A percentile compares a stretch with the other conserved stretches of the same genome.
Evolutionary conservation across 176 grass and related monocot species (phyloP).

Genomic region (Musa acuminata): DNA sequence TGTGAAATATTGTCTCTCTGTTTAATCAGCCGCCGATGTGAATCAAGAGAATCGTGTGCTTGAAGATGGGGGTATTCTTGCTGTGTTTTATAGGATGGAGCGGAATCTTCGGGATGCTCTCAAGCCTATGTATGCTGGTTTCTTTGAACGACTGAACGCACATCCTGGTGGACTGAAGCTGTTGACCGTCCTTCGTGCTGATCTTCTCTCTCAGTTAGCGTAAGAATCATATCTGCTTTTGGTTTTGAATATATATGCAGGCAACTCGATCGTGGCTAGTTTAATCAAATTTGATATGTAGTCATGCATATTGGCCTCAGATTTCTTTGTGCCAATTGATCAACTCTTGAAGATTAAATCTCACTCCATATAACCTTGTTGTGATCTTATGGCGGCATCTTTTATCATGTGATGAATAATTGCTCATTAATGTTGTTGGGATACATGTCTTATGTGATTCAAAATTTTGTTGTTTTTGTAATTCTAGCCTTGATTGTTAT

Average conservation of each 20-base stretch:
- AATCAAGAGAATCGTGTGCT: constrained; percentile 22
- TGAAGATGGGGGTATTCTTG: constrained; percentile 33
- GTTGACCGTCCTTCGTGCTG: constrained; percentile 65
- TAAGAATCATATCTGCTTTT: constrained; percentile 24
- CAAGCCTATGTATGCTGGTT: constrained; percentile 55
- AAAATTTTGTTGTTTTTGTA: background rate
- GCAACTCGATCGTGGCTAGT: background rate
- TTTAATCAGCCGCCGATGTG: constrained; percentile 2
- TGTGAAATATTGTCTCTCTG: background rate
- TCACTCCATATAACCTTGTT: background rate
- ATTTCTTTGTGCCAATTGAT: background rate
- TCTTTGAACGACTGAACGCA: constrained; percentile 77
- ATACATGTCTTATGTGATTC: background rate
- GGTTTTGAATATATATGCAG: background rate
- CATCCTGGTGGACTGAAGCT: constrained; percentile 81
- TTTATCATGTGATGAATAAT: background rate
- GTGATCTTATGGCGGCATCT: background rate
- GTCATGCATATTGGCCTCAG: no score
- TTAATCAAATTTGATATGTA: background rate
- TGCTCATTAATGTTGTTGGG: background rate
- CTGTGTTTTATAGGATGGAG: constrained; percentile 77
- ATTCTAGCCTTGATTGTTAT: background rate
- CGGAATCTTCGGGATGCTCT: constrained; percentile 59
- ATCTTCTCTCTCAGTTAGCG: constrained; percentile 65
- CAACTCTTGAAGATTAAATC: background rate